These are phyloP conservation scores for sorghum (Sorghum bicolor) DNA, from an alignment of 176 grass and related monocot genomes.

Conservation along the genomic window Sorghum_bicolor_NCBIv3 NC_012875.2:55940001-55940500, in stretches of 20 bases:
- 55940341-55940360: neutral
- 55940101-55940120: neutral
- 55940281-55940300: neutral
- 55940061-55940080: neutral
- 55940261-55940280: neutral
- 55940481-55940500: neutral
- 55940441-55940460: no score
- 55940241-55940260: neutral
- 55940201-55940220: neutral
- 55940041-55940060: neutral
- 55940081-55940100: slow-evolving; percentile 13
- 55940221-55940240: neutral
- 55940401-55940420: neutral
- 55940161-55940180: neutral
- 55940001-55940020: neutral
- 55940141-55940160: neutral
- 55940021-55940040: neutral
- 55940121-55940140: neutral
- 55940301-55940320: neutral
- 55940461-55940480: neutral
- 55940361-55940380: neutral
- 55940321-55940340: neutral
- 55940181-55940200: neutral
- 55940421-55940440: no score
- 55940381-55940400: neutral